These are phyloP conservation scores for Punica granatum DNA, from an alignment of 345 rosid species.

Conservation along the genomic window DNA sequence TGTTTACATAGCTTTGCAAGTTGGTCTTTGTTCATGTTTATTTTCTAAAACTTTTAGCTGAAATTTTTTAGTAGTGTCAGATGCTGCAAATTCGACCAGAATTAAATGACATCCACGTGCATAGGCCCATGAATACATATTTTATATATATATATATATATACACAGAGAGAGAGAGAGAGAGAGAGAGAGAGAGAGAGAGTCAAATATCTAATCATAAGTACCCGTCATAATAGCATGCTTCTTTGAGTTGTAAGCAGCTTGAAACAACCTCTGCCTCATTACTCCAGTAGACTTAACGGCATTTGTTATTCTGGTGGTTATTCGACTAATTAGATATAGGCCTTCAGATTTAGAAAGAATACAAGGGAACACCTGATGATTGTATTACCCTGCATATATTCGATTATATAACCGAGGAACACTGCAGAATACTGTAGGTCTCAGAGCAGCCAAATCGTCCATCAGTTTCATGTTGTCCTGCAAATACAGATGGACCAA, in stretches of 20 bases:
- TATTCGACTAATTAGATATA: constrained; percentile 12
- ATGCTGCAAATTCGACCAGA: background rate
- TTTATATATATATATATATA: no score
- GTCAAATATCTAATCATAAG: constrained; percentile 6
- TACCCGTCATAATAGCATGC: constrained; percentile 71
- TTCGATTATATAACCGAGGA: constrained; percentile 81
- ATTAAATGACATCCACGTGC: background rate
- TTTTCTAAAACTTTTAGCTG: background rate
- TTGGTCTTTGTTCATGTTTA: background rate
- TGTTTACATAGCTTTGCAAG: background rate
- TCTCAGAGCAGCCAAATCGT: constrained; percentile 71
- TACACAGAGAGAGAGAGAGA: no score
- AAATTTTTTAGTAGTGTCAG: background rate
- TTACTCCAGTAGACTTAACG: constrained; percentile 61
- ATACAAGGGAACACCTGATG: constrained; percentile 7
- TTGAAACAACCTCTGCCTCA: constrained; percentile 66
- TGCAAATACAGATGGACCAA: constrained; percentile 24
- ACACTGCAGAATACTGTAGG: constrained; percentile 91
- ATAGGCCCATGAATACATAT: no score
- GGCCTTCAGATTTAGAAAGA: constrained; percentile 4
- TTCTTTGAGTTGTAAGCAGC: constrained; percentile 80
- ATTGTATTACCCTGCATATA: constrained; percentile 65
- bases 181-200: background rate
- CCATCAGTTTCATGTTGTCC: constrained; percentile 80
- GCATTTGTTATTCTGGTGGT: constrained; percentile 57